Conservation (phyloP, 2,329 filamentous ascomycete genomes). For the Pleoardoris graminearum region DNA sequence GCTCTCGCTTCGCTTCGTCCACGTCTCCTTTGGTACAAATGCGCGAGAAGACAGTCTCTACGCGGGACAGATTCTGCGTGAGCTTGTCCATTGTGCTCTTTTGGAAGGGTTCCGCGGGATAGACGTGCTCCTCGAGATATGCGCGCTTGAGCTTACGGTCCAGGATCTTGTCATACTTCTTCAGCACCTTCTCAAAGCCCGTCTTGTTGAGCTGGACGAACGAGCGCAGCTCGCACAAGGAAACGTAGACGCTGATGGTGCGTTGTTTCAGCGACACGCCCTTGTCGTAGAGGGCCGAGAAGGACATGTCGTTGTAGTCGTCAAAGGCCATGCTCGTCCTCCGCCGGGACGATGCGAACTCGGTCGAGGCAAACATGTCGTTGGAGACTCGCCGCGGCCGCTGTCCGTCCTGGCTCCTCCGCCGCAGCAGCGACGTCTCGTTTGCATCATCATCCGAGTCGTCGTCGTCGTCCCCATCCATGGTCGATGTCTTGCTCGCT, state of each 20-base stretch:
- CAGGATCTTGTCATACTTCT: constrained; percentile 97
- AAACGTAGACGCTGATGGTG: constrained; percentile 83
- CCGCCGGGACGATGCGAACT: constrained; percentile 61
- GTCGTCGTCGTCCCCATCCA: constrained; percentile 61
- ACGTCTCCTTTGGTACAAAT: constrained; percentile 82
- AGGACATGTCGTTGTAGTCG: constrained; percentile 75
- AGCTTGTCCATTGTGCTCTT: constrained; percentile 70
- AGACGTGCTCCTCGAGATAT: constrained; percentile 76
- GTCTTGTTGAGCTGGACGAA: constrained; percentile 96
- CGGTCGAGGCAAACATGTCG: constrained; percentile 66
- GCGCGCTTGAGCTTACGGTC: constrained; percentile 76
- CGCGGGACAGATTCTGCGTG: constrained; percentile 69
- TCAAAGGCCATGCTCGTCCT: constrained; percentile 70
- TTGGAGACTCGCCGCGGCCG: constrained; percentile 33
- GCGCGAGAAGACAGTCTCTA: constrained; percentile 80
- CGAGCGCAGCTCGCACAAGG: constrained; percentile 91
- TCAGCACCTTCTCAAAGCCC: constrained; percentile 92
- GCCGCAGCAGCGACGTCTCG: constrained; percentile 49
- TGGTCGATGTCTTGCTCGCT: constrained; percentile 47
- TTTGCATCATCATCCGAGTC: constrained; percentile 63
- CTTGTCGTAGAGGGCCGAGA: constrained; percentile 69
- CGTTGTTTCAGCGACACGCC: constrained; percentile 91
- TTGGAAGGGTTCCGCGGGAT: constrained; percentile 79
- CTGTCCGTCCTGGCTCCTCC: constrained; percentile 44
- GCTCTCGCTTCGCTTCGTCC: constrained; percentile 75